Evolutionary conservation across 78 protist genomes (phyloP).

Genomic region (Emiliania huxleyi): DNA sequence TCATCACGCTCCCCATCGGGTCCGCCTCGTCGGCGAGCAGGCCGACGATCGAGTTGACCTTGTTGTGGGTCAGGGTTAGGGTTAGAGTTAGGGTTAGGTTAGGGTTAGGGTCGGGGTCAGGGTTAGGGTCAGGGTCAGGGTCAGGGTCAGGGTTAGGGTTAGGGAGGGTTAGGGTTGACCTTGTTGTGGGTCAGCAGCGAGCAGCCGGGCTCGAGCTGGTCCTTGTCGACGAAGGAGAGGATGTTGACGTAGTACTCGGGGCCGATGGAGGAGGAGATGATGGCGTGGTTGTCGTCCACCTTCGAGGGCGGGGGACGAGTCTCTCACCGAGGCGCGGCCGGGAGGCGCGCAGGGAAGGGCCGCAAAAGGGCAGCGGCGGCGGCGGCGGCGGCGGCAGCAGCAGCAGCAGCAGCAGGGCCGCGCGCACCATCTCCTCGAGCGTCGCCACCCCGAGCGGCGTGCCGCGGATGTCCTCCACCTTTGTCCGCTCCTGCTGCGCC

Average conservation of each 20-base stretch:
- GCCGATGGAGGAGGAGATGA: slow-evolving; percentile 80
- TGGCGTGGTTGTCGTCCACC: slow-evolving; percentile 98
- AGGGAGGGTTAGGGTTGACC: slow-evolving; percentile 36
- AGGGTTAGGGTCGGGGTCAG: no score
- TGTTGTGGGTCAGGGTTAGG: slow-evolving; percentile 40
- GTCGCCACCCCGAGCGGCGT: slow-evolving; percentile 95
- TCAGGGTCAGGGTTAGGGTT: no score
- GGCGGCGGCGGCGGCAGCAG: no score
- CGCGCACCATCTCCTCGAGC: slow-evolving; percentile 98
- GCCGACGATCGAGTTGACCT: slow-evolving; percentile 89
- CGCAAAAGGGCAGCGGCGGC: no score
- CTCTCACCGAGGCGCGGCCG: no score
- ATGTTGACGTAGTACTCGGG: slow-evolving; percentile 97
- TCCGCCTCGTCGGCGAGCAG: slow-evolving; percentile 94
- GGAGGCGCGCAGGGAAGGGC: no score
- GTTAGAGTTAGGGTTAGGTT: no score
- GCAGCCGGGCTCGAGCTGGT: slow-evolving; percentile 91
- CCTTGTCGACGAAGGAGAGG: slow-evolving; percentile 97
- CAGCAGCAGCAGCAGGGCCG: no score
- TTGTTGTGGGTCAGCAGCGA: slow-evolving; percentile 90
- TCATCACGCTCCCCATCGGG: slow-evolving; percentile 98
- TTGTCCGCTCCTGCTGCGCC: slow-evolving; percentile 55
- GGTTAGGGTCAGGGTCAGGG: no score
- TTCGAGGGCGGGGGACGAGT: no score
- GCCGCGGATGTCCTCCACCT: slow-evolving; percentile 97